phyloP scores from a whole-genome alignment of 2,329 filamentous ascomycete genomes.

The Emmonsiellopsis sp. region DNA sequence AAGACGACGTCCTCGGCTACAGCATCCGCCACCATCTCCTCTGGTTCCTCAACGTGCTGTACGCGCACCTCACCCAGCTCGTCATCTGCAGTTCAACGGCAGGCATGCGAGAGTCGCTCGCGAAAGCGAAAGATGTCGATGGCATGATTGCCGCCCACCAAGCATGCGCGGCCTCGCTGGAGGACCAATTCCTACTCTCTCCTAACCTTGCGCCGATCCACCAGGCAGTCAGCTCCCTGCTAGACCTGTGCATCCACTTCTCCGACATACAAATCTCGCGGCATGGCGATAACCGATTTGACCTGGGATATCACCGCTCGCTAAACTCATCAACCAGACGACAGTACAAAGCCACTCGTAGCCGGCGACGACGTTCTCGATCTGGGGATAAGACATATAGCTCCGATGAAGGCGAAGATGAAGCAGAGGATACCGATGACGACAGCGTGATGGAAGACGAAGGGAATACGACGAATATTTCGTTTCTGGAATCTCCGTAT shows the following conservation, averaged over 20 bases:
- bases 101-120: conserved; percentile 49
- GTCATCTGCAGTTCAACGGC: conserved; percentile 55
- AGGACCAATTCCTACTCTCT: conserved; percentile 61
- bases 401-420: conserved; percentile 16
- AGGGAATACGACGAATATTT: conserved; percentile 32
- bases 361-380: conserved; percentile 6
- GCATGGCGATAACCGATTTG: conserved; percentile 28
- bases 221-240: conserved; percentile 61
- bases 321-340: conserved; percentile 6
- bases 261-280: conserved; percentile 47
- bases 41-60: conserved; percentile 67
- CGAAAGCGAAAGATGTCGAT: conserved; percentile 62
- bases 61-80: conserved; percentile 65
- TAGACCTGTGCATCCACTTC: conserved; percentile 65
- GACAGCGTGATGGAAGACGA: conserved; percentile 27
- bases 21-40: conserved; percentile 57
- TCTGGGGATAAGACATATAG: conserved; percentile 7
- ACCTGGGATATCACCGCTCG: conserved; percentile 21
- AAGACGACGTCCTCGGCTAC: conserved; percentile 27
- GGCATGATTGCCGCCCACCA: conserved; percentile 66
- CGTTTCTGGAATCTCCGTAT: conserved; percentile 36
- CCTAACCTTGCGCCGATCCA: conserved; percentile 60
- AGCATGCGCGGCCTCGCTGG: conserved; percentile 51
- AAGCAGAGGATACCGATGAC: conserved; percentile 20
- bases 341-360: conserved; percentile 6